Evolutionary conservation across 352 stramenopile species (phyloP).

Genomic region (Phytophthora hybrid): DNA sequence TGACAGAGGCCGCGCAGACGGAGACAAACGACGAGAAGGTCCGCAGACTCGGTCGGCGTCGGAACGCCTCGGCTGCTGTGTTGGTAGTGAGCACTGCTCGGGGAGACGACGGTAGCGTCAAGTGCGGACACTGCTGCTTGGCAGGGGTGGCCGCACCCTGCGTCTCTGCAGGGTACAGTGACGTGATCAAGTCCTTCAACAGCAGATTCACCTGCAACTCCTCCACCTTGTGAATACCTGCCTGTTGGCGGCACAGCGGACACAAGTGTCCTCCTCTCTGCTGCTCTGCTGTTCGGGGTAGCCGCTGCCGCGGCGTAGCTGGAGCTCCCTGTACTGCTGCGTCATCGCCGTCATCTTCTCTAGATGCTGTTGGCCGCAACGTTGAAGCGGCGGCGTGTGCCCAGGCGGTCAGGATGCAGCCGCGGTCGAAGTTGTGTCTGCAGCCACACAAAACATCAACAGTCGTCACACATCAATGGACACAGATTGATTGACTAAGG

Average conservation of each 20-base stretch:
- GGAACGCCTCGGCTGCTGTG: conserved; percentile 42
- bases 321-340: not conserved
- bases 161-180: conserved; percentile 65
- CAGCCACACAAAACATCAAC: conserved; percentile 3
- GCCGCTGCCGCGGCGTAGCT: not conserved
- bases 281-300: not conserved
- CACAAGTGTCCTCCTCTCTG: conserved; percentile 49
- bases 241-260: conserved; percentile 69
- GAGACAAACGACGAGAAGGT: conserved; percentile 78
- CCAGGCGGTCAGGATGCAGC: conserved; percentile 78
- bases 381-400: conserved; percentile 36
- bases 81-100: conserved; percentile 27
- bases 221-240: conserved; percentile 29
- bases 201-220: conserved; percentile 74
- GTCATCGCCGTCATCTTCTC: conserved; percentile 6
- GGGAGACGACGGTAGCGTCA: conserved; percentile 32
- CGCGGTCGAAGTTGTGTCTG: conserved; percentile 88
- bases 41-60: conserved; percentile 52
- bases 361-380: conserved; percentile 9
- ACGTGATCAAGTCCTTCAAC: conserved; percentile 66
- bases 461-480: not conserved
- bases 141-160: conserved; percentile 42
- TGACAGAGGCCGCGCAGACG: conserved; percentile 73
- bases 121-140: conserved; percentile 52
- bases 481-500: not conserved